Base-by-base conservation (phyloP, 768 basidiomycete genomes). In the Auricularia auricula-judae region DNA sequence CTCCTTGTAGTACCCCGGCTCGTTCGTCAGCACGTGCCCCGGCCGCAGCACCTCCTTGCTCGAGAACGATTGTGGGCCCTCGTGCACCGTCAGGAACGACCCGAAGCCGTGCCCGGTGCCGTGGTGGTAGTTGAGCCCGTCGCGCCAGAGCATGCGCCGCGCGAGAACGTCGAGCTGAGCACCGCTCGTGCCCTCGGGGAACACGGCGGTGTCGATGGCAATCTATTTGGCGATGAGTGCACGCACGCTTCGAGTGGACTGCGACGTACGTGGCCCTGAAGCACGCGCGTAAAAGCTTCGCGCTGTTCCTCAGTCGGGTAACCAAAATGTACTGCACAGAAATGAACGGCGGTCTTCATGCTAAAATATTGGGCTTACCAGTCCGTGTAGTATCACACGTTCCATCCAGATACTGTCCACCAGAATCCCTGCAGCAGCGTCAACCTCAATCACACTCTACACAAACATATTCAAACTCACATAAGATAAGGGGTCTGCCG, bases 1-100 rank as follows among this genome's bases (percentile, higher is more conserved):
- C 62, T 86, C 86, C 36, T 84, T 81, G 73, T 95, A 96, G 75
- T 86, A 95, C 0, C 93, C 94, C 59, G 94, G 96, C 75, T 98
- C 94, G 70, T 97, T 95, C 59, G 93, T 93, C 65, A 95, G 85
- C 69, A 95, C 86, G 74, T 97, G 87, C 11, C 97, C 97, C n/a
- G 86, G 70, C 81, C 85, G 23, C 84, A 81, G 76, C 96, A 91
- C 47, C 87, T 84, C 65, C 93, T 85, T 16, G 91, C 84, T 11
- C 93, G 74, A 53, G 66, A 64, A 61, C 67, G 65, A 61, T 47
- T 53, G 21, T 44, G 53, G 33, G 44, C 67, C 90, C 76, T 92
- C 91, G 70, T 93, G 89, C 23, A 91, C 89, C 65, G 83, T 71
- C 71, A 95, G 78, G 78, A 89, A 96, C 42, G 88, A 86, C 21